Base-by-base conservation (phyloP, 1,284 basidiomycete genomes). In the Butyriboletus appendiculatus region DNA sequence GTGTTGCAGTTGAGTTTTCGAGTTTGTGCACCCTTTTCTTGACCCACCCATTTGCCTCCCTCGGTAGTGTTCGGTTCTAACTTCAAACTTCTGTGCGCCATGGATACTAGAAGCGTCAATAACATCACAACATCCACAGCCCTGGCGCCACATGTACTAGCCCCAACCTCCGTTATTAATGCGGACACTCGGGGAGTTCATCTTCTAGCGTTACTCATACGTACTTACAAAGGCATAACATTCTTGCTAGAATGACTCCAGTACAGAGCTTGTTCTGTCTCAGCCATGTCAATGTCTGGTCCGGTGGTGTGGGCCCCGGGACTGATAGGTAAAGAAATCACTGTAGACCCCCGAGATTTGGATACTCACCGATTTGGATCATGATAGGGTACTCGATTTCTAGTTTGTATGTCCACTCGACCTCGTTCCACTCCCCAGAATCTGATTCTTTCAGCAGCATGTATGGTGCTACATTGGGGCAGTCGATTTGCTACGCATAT, bases 391-490 rank as follows among this genome's bases (percentile, higher is more conserved):
- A 45, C n/a, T 5, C 37, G 8, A 2, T 62, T 15, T 40, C 59
- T 32, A 5, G 18, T 8, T 49, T 40, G 59, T 59, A 24, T 5
- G 59, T 47, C 8, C 16, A 20, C 7, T n/a, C 14, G 15, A 22
- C 7, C 16, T 16, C 14, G 1, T n/a, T 8, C 11, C n/a, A 12
- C 14, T 42, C 18, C 8, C 14, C 22, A 18, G 5, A 22, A 28
- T 18, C 40, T 33, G n/a, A 59, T 7, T 4, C 32, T 24, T 50
- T 28, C 14, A 34, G 44, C 14, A 59, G 39, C 11, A 39, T 59
- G 52, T 63, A 63, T 3, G 61, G 60, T 18, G 30, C 15, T 0
- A 50, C 51, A n/a, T 20, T 61, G 14, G 48, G 50, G 12, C 60
- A 62, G 28, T 51, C 47, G 5, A 34, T 50, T 22, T 60, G 44